phyloP scores from a whole-genome alignment of 371 early-diverging fungal genomes.

The Syncephalastrum contaminatum region DNA sequence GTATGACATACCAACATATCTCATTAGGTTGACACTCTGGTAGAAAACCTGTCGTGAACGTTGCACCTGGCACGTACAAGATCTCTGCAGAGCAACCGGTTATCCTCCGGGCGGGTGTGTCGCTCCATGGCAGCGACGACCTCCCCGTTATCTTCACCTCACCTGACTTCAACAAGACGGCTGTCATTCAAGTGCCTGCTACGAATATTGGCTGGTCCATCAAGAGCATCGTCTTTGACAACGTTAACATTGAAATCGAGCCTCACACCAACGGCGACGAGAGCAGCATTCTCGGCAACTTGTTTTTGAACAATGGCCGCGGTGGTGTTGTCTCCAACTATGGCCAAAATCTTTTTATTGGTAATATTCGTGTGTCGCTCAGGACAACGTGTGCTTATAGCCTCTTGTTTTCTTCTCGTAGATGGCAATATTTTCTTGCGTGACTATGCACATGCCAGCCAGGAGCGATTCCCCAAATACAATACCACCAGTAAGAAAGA shows the following conservation, averaged over 20 bases:
- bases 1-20: no score
- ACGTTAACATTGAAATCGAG: constrained; percentile 32
- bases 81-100: constrained; percentile 7
- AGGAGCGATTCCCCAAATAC: constrained; percentile 19
- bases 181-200: constrained; percentile 20
- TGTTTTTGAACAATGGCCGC: constrained; percentile 39
- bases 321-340: constrained; percentile 28
- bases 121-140: constrained; percentile 12
- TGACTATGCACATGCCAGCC: constrained; percentile 28
- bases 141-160: constrained; percentile 14
- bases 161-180: constrained; percentile 6
- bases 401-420: constrained; percentile 7
- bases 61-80: no score
- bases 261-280: constrained; percentile 29
- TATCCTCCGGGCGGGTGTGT: constrained; percentile 15
- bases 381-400: not conserved
- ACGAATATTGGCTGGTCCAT: constrained; percentile 33
- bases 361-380: constrained; percentile 12
- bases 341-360: constrained; percentile 31
- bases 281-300: constrained; percentile 30
- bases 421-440: constrained; percentile 46
- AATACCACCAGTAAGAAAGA: constrained; percentile 32
- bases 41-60: no score
- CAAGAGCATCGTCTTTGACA: constrained; percentile 40
- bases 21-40: no score